phyloP scores from a whole-genome alignment of 1,139 yeast species.

The Taphrina pruni region DNA sequence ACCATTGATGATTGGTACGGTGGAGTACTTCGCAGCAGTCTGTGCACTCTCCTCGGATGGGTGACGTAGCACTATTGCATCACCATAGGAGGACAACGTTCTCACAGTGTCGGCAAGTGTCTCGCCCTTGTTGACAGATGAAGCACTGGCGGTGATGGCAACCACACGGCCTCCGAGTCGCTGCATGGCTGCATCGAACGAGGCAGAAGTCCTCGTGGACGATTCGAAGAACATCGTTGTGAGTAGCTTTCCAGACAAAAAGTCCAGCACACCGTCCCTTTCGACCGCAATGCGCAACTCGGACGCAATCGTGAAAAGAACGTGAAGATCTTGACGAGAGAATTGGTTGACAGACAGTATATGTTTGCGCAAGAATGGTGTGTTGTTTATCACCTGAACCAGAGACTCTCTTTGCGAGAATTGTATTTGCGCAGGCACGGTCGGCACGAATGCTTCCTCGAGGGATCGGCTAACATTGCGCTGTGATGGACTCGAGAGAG shows the following conservation, averaged over 20 bases:
- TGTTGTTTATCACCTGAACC: constrained; percentile 75
- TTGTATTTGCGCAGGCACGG: constrained; percentile 45
- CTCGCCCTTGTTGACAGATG: constrained; percentile 97
- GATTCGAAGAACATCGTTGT: constrained; percentile 98
- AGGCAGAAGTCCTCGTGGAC: constrained; percentile 93
- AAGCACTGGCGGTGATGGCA: constrained; percentile 78
- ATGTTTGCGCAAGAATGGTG: constrained; percentile 86
- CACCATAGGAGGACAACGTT: constrained; percentile 92
- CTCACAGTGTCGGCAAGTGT: constrained; percentile 96
- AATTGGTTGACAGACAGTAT: constrained; percentile 88
- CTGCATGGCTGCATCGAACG: constrained; percentile 99
- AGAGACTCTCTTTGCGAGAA: constrained; percentile 65
- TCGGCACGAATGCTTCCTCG: constrained; percentile 36
- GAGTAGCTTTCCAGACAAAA: constrained; percentile 85
- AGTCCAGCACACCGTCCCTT: constrained; percentile 91
- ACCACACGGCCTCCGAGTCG: constrained; percentile 98
- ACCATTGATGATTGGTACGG: constrained; percentile 96
- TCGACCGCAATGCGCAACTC: constrained; percentile 97
- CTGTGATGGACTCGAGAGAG: constrained; percentile 44
- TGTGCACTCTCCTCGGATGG: constrained; percentile 91
- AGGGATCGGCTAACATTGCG: constrained; percentile 44
- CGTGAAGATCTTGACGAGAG: constrained; percentile 84
- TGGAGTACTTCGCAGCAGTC: constrained; percentile 94
- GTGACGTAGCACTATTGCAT: constrained; percentile 96
- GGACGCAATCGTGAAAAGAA: constrained; percentile 93